A percentile compares a stretch with the other conserved stretches of the same genome.
These are phyloP conservation scores for Talaromyces ruber DNA, from an alignment of 495 filamentous ascomycete genomes.

Conservation along the genomic window DNA sequence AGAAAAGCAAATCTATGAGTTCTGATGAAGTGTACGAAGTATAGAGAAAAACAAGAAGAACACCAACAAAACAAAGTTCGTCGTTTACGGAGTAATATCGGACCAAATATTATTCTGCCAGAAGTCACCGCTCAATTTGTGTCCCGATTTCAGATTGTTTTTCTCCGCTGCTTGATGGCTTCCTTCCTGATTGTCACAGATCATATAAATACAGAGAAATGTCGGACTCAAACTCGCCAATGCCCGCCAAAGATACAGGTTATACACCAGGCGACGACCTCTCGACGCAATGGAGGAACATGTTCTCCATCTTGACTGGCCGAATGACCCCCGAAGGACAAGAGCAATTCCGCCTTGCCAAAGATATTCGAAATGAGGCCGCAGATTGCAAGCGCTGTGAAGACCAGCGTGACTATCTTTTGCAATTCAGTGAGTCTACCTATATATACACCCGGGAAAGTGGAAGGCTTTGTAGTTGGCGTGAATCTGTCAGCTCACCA, in stretches of 20 bases:
- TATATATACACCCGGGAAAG: background rate
- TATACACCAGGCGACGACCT: slow-evolving; percentile 51
- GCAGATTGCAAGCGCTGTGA: slow-evolving; percentile 72
- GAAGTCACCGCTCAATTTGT: background rate
- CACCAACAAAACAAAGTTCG: slow-evolving; percentile 1
- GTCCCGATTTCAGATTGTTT: background rate
- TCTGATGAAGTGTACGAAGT: background rate
- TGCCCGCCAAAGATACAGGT: slow-evolving; percentile 23
- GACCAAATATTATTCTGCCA: slow-evolving; percentile 4
- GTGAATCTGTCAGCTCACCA: background rate
- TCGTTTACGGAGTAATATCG: slow-evolving; percentile 5
- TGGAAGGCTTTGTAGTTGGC: background rate
- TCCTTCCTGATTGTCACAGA: background rate
- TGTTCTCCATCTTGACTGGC: slow-evolving; percentile 68
- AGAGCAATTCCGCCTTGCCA: slow-evolving; percentile 60
- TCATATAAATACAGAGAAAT: background rate
- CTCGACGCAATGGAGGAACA: slow-evolving; percentile 63
- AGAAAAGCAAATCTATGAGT: slow-evolving; percentile 12
- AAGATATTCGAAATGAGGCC: slow-evolving; percentile 57
- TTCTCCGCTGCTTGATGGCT: background rate
- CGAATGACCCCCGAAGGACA: slow-evolving; percentile 58
- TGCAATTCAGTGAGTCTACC: slow-evolving; percentile 55
- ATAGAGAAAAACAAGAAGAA: background rate
- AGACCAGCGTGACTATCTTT: slow-evolving; percentile 64
- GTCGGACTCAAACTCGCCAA: slow-evolving; percentile 1